A percentile compares a stretch with the other conserved stretches of the same genome.
Conservation (phyloP, 2,329 filamentous ascomycete species). For the Paracorniculantispora psalliotae region DNA sequence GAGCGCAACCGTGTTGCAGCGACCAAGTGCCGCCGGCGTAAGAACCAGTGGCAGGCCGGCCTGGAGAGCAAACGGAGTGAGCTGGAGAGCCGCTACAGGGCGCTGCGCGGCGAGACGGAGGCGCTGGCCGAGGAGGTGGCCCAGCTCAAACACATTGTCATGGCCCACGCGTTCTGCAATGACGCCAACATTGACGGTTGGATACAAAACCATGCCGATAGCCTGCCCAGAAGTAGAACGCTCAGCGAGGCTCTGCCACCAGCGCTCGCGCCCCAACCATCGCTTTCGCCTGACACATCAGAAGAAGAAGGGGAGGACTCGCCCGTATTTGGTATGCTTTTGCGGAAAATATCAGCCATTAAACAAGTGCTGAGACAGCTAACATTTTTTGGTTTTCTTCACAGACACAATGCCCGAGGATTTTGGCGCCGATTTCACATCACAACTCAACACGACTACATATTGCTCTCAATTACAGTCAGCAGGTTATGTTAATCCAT, state of each 20-base stretch:
- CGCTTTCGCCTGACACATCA: no score
- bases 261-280: not conserved
- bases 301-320: no score
- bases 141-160: constrained; percentile 44
- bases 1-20: constrained; percentile 68
- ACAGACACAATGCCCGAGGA: no score
- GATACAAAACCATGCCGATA: constrained; percentile 47
- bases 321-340: no score
- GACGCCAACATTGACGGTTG: constrained; percentile 49
- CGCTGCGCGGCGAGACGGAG: constrained; percentile 40
- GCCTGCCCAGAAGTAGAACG: not conserved
- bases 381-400: no score
- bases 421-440: no score
- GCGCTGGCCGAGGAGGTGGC: constrained; percentile 40
- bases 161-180: constrained; percentile 48
- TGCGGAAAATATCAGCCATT: no score
- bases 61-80: constrained; percentile 41
- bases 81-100: constrained; percentile 39
- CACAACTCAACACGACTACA: no score
- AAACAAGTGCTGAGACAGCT: no score
- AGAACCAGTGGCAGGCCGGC: constrained; percentile 47
- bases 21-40: constrained; percentile 68
- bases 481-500: no score
- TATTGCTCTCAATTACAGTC: no score
- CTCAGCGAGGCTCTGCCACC: not conserved